Percentiles rank a stretch among this genome's conserved stretches.
These are phyloP conservation scores for Paecilomyces sp. DNA, from an alignment of 2,329 filamentous ascomycete genomes.

Conservation along the genomic window DNA sequence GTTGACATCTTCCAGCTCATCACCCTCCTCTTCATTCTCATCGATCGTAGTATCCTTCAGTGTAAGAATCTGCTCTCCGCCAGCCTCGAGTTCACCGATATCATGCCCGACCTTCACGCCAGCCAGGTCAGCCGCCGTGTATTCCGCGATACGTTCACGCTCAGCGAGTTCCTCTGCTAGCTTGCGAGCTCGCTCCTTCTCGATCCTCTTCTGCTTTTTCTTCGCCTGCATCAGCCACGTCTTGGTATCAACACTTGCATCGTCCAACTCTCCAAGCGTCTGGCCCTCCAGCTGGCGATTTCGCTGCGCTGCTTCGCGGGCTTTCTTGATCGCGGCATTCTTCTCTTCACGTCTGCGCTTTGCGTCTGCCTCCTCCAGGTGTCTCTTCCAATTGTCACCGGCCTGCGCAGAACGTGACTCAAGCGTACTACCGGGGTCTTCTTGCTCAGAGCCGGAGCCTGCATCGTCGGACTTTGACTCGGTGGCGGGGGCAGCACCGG, in stretches of 20 bases:
- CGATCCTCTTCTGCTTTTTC: slow-evolving; percentile 89
- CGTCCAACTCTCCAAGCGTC: slow-evolving; percentile 70
- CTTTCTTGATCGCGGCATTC: slow-evolving; percentile 77
- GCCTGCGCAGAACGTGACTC: slow-evolving; percentile 53
- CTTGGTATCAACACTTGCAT: slow-evolving; percentile 65
- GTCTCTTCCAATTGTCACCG: slow-evolving; percentile 47
- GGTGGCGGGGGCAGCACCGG: slow-evolving; percentile 47
- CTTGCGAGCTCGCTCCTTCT: slow-evolving; percentile 60
- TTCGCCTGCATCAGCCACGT: slow-evolving; percentile 84
- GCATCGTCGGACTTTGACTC: slow-evolving; percentile 44
- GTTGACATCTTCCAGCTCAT: slow-evolving; percentile 59
- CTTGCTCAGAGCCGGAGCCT: slow-evolving; percentile 43
- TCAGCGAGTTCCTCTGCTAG: slow-evolving; percentile 71
- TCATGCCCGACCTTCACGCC: slow-evolving; percentile 92
- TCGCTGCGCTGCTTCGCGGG: slow-evolving; percentile 74
- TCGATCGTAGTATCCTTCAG: slow-evolving; percentile 89
- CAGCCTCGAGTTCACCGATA: slow-evolving; percentile 68
- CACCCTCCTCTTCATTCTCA: slow-evolving; percentile 75
- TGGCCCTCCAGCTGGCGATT: slow-evolving; percentile 70
- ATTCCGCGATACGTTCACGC: slow-evolving; percentile 66
- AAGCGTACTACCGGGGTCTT: slow-evolving; percentile 72
- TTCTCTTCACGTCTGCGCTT: slow-evolving; percentile 74
- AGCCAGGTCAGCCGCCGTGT: slow-evolving; percentile 77
- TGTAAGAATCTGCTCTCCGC: slow-evolving; percentile 79
- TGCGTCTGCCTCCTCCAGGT: slow-evolving; percentile 61